Conservation (phyloP, 768 basidiomycete species). For the Boletus sp. region DNA sequence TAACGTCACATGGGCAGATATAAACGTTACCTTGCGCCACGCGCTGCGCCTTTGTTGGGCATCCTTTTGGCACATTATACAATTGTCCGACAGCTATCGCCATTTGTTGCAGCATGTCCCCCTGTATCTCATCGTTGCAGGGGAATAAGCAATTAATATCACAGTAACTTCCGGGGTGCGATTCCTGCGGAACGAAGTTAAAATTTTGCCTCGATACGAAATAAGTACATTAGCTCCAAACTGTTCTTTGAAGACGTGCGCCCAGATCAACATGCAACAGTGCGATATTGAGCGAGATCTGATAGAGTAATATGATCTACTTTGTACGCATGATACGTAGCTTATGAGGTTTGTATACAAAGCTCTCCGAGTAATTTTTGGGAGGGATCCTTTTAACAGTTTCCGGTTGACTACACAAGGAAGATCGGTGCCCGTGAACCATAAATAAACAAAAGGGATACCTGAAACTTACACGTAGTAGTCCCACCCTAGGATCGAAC, state of each 20-base stretch:
- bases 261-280: neutral
- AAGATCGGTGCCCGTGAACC: constrained; percentile 3
- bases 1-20: neutral
- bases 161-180: too few species aligned
- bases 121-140: too few species aligned
- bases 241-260: neutral
- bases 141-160: too few species aligned
- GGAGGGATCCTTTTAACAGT: constrained; percentile 69
- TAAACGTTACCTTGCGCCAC: neutral
- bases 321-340: constrained; percentile 88
- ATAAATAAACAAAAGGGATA: neutral
- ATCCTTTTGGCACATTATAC: neutral
- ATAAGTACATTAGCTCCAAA: neutral
- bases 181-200: too few species aligned
- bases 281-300: constrained; percentile 3
- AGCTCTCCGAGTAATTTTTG: constrained; percentile 93
- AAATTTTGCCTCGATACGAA: too few species aligned
- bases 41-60: neutral
- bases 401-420: constrained; percentile 49
- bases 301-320: constrained; percentile 46
- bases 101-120: too few species aligned
- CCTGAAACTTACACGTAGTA: constrained; percentile 75
- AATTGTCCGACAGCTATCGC: constrained; percentile 21
- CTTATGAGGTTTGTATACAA: constrained; percentile 73
- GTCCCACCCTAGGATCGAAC: constrained; percentile 71